Conservation (phyloP, 2,329 filamentous ascomycete species). For the Pyrenophora teres region DNA sequence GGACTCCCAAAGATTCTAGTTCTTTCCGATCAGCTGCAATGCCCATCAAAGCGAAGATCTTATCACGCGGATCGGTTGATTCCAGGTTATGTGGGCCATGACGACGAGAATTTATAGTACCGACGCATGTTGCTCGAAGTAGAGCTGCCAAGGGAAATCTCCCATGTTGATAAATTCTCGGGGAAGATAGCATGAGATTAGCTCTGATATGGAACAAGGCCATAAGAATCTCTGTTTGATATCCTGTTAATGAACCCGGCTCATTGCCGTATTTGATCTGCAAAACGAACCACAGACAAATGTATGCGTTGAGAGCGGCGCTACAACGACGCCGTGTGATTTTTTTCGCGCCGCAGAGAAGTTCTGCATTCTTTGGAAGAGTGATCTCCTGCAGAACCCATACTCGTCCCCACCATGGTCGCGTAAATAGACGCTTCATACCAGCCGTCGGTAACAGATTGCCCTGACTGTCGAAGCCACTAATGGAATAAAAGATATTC, state of each 20-base stretch:
- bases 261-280: background rate
- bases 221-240: background rate
- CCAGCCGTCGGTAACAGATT: background rate
- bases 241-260: background rate
- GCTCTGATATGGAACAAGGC: background rate
- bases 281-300: background rate
- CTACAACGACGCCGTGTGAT: background rate
- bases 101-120: background rate
- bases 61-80: constrained; percentile 20
- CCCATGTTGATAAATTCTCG: background rate
- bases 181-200: background rate
- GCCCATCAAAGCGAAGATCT: constrained; percentile 21
- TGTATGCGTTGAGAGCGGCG: background rate
- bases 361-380: constrained; percentile 9
- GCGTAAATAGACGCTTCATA: constrained; percentile 8
- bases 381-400: constrained; percentile 26
- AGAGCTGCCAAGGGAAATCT: background rate
- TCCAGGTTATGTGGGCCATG: constrained; percentile 10
- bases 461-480: background rate
- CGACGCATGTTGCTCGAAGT: background rate
- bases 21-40: constrained; percentile 20
- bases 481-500: background rate
- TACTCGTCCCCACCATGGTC: constrained; percentile 21
- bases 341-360: constrained; percentile 15
- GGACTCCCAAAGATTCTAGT: constrained; percentile 4